phyloP scores from a whole-genome alignment of 495 filamentous ascomycete species.

The Daldinia grandis region DNA sequence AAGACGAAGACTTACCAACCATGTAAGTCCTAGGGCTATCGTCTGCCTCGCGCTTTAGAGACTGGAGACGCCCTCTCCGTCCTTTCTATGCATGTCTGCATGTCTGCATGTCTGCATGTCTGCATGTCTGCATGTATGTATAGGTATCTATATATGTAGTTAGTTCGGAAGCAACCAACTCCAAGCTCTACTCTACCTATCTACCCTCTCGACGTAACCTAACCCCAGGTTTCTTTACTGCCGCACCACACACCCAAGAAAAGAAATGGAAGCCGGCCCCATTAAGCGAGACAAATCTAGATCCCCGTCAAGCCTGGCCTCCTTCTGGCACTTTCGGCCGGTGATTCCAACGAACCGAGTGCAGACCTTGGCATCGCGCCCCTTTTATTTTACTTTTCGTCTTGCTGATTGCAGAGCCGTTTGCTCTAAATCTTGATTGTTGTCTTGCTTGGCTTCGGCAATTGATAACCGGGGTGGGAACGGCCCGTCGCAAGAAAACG shows the following conservation, averaged over 20 bases:
- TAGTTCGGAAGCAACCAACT: slow-evolving; percentile 1
- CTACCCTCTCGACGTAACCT: slow-evolving; percentile 19
- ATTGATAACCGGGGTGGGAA: slow-evolving; percentile 27
- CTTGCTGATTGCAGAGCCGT: not conserved
- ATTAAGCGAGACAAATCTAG: slow-evolving; percentile 34
- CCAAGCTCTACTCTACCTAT: slow-evolving; percentile 5
- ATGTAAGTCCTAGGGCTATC: not conserved
- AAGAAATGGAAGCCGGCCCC: not conserved
- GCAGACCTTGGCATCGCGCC: slow-evolving; percentile 16
- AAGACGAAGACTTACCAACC: not conserved
- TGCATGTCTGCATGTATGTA: not conserved
- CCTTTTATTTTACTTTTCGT: slow-evolving; percentile 10
- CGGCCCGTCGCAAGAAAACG: slow-evolving; percentile 21
- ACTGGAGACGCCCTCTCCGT: slow-evolving; percentile 18
- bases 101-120: not conserved
- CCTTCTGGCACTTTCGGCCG: slow-evolving; percentile 28
- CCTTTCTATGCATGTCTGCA: not conserved
- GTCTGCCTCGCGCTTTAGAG: slow-evolving; percentile 8
- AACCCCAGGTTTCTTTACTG: slow-evolving; percentile 30
- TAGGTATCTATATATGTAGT: not conserved
- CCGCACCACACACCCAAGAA: slow-evolving; percentile 17
- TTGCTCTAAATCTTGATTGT: slow-evolving; percentile 19
- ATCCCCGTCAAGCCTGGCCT: slow-evolving; percentile 16
- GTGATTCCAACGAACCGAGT: slow-evolving; percentile 12
- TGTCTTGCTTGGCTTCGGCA: slow-evolving; percentile 36